phyloP scores from a whole-genome alignment of 108 stramenopile genomes.

The Schizochytrium sp. region DNA sequence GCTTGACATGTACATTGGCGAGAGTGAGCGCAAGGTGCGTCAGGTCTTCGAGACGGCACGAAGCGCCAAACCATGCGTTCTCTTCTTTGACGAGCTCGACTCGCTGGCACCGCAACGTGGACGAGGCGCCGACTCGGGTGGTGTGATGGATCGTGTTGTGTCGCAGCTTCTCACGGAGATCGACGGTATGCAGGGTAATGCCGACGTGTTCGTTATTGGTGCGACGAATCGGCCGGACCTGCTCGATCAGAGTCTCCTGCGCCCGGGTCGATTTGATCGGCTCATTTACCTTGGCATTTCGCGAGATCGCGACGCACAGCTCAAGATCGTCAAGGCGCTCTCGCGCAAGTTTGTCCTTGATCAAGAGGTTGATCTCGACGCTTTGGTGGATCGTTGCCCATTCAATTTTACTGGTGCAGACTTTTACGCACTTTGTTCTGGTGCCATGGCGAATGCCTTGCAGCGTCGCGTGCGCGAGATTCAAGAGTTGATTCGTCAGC shows the following conservation, averaged over 20 bases:
- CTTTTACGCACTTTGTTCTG: conserved; percentile 82
- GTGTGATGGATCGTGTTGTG: conserved; percentile 79
- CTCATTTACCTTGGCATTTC: conserved; percentile 91
- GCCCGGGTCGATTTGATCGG: conserved; percentile 97
- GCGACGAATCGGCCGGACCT: conserved; percentile 99
- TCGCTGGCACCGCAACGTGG: conserved; percentile 97
- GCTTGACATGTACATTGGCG: conserved; percentile 97
- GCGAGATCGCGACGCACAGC: conserved; percentile 75
- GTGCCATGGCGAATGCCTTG: neutral
- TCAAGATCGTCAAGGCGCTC: conserved; percentile 90
- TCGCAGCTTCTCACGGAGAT: conserved; percentile 98
- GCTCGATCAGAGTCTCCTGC: conserved; percentile 93
- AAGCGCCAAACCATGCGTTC: conserved; percentile 93
- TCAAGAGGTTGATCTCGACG: conserved; percentile 62
- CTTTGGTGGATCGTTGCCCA: conserved; percentile 69
- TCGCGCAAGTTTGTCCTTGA: conserved; percentile 82
- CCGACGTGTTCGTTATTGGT: conserved; percentile 89
- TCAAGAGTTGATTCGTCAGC: neutral
- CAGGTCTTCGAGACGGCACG: conserved; percentile 98
- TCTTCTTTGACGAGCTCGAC: conserved; percentile 99
- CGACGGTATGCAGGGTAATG: conserved; percentile 60
- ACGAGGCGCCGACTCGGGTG: conserved; percentile 76
- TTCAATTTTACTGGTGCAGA: conserved; percentile 90
- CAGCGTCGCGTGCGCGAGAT: conserved; percentile 6
- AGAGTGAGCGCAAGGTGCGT: conserved; percentile 96